Evolutionary conservation across 2,329 filamentous ascomycete species (phyloP).

Genomic region (Botrytis aclada): DNA sequence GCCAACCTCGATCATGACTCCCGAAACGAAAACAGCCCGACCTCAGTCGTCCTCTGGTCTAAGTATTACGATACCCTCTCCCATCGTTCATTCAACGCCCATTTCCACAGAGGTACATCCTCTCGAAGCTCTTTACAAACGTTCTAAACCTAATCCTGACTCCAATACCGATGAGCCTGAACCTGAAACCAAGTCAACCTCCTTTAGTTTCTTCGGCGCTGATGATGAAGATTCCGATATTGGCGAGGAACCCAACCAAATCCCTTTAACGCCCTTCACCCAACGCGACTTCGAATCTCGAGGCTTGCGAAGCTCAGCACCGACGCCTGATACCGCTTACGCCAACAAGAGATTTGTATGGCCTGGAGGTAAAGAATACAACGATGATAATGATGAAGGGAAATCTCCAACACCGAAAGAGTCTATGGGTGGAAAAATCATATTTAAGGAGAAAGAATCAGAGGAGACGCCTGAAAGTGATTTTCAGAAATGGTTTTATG

Average conservation of each 20-base stretch:
- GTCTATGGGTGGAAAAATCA: constrained; percentile 24
- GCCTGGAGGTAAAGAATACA: constrained; percentile 46
- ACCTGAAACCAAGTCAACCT: constrained; percentile 43
- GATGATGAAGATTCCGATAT: constrained; percentile 44
- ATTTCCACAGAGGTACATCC: constrained; percentile 62
- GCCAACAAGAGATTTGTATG: constrained; percentile 62
- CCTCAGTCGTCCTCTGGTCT: constrained; percentile 49
- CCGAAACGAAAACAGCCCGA: constrained; percentile 14
- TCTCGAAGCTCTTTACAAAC: constrained; percentile 89
- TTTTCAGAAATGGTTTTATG: constrained; percentile 67
- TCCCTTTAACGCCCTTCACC: constrained; percentile 80
- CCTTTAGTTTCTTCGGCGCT: constrained; percentile 76
- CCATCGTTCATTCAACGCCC: constrained; percentile 45
- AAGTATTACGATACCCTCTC: constrained; percentile 46
- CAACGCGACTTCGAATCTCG: constrained; percentile 74
- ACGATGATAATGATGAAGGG: constrained; percentile 45
- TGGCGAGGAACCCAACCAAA: constrained; percentile 43
- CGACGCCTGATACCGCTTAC: constrained; percentile 89
- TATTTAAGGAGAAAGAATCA: constrained; percentile 24
- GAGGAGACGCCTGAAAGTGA: constrained; percentile 41
- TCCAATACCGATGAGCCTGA: constrained; percentile 31
- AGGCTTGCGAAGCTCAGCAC: constrained; percentile 79
- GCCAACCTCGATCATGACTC: constrained; percentile 13
- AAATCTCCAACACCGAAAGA: constrained; percentile 23
- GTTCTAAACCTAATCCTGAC: constrained; percentile 47